Evolutionary conservation across 169 alveolate genomes (phyloP), one percentile per base, ranked within the genome.

Genomic region (Plasmodium reichenowi): DNA sequence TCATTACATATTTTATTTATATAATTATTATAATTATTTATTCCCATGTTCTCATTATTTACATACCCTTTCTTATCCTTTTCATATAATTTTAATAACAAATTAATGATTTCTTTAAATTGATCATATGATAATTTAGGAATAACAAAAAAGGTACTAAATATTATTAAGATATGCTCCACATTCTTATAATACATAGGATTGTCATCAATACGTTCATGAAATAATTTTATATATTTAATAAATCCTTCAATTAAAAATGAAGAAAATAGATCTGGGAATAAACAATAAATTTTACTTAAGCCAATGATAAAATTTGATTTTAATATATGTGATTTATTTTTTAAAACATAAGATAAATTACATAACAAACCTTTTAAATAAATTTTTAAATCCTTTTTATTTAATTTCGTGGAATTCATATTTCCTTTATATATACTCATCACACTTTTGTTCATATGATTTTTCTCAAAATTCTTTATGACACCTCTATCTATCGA

Each of bases 201-300:
- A 24, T 78, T 45, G 48, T 66, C 12, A 38, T 26, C 43, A 63
- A 63, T 22, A 15, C 47, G 24, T 7, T 47, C 88, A 62, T 75
- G n/a, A 32, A 58, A 78, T 50, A 32, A 52, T 24, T 17, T 50
- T 64, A 78, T 58, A 66, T 66, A 64, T 58, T 78, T 54, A n/a
- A 78, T 50, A 78, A 78, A 78, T 8, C 78, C 78, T 22, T 78
- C 72, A 13, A 52, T 64, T 70, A 78, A 24, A 78, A 48, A 58
- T 5, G 80, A 32, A 13, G 89, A 78, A 66, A 78, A 64, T 1
- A 78, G 10, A 50, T 78, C 60, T 13, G 89, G 89, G 52, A 78
- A 78, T 64, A 78, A 52, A 13, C 70, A 78, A 66, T 78, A 78
- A 50, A 78, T 59, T 78, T 66, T 78, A 71, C 89, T 78, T 64